Conservation (phyloP, 306 rosid genomes). For the Elaeagnus macrophylla region DNA sequence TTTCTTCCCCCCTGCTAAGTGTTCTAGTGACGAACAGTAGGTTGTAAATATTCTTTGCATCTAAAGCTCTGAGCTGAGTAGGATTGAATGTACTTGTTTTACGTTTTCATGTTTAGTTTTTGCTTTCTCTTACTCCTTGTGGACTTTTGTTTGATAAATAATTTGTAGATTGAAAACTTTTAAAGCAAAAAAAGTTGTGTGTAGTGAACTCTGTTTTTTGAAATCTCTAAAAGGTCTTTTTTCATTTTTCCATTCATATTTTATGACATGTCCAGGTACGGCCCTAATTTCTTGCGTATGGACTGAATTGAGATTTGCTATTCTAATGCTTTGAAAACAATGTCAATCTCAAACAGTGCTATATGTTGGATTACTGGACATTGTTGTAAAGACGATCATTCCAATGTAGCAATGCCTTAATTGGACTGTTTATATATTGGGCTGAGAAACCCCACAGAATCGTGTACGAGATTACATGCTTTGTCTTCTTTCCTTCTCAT, state of each 20-base stretch:
- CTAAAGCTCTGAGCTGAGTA: constrained; percentile 35
- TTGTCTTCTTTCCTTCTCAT: too few species aligned
- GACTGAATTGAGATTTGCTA: too few species aligned
- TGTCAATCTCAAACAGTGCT: too few species aligned
- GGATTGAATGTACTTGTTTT: constrained; percentile 46
- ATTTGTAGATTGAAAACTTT: constrained; percentile 42
- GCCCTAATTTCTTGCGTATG: neutral
- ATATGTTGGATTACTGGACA: too few species aligned
- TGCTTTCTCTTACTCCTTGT: constrained; percentile 11
- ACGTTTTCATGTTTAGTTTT: neutral
- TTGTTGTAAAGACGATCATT: too few species aligned
- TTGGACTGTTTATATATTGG: too few species aligned
- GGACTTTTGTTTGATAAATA: constrained; percentile 74
- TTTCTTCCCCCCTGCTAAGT: constrained; percentile 15
- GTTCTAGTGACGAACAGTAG: constrained; percentile 3
- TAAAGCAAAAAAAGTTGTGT: constrained; percentile 39
- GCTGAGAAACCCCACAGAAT: too few species aligned
- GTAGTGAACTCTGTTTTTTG: constrained; percentile 10
- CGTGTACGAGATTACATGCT: too few species aligned
- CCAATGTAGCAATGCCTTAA: too few species aligned
- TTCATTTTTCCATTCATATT: neutral
- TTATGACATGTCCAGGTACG: neutral
- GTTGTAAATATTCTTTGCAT: constrained; percentile 58
- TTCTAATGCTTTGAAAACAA: too few species aligned
- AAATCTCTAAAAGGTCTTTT: neutral